Evolutionary conservation across 208 protist genomes (phyloP), one percentile per base, ranked within the genome.

Genomic region (Leishmania turanica): DNA sequence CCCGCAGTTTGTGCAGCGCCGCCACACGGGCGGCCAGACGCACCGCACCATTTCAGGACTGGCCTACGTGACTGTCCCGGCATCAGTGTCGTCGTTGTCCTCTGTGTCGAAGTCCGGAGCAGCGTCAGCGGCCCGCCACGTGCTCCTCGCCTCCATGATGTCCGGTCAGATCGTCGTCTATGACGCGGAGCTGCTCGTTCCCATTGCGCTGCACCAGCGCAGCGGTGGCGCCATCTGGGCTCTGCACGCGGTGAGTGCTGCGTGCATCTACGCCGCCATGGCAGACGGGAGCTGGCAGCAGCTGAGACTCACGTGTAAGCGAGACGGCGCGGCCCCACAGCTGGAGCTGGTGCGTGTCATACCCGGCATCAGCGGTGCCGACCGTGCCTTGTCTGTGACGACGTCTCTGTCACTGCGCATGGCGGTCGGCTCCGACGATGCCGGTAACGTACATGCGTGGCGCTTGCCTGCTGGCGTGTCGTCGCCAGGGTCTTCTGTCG

Each of bases 131-230:
- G 53, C 51, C 0, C 78, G 77, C 53, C 37, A 75, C 47, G 87
- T 89, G 27, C 82, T 98, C n/a, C 56, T 94, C 45, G 90, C 88
- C 0, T 91, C 93, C 0, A 95, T 93, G 80, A 85, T 96, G 42
- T 96, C 92, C 8, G 93, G 95, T 37, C 93, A 98, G 80, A 75
- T 98, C 6, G 91, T 98, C 1, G n/a, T 96, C 13, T 95, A 92
- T 83, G 88, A 94, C 83, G 84, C 78, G 7, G 79, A 90, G 37
- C 92, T 92, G 68, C 92, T 98, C 69, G 80, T 89, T 19, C 93
- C 95, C 1, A 24, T 98, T 40, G 83, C 87, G 49, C 89, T 98
- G 69, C 81, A 94, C 75, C 92, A 96, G 78, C 95, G 93, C 62
- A 92, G 88, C 80, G 95, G 95, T 74, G 95, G 95, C 53, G 91